Evolutionary conservation across 805 yeast species (phyloP).

Genomic region (Scheffersomyces amazonensis): DNA sequence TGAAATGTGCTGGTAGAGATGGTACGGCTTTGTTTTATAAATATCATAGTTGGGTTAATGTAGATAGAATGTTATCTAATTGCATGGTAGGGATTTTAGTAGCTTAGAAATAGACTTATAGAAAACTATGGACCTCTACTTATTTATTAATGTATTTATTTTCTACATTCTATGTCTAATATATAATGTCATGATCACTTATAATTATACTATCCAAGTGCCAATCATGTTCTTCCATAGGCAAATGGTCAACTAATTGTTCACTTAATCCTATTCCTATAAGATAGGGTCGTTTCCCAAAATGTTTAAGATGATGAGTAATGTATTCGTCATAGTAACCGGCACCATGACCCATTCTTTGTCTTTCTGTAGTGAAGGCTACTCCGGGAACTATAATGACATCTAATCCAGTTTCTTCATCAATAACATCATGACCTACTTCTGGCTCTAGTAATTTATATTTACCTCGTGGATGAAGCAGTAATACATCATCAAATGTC

Average conservation of each 20-base stretch:
- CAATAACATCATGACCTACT: slow-evolving; percentile 24
- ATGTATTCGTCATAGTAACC: slow-evolving; percentile 82
- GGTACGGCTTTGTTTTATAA: slow-evolving; percentile 74
- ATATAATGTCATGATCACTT: slow-evolving; percentile 10
- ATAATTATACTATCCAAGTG: slow-evolving; percentile 53
- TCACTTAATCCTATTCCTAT: slow-evolving; percentile 66
- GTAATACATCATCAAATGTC: slow-evolving; percentile 37
- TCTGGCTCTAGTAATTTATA: slow-evolving; percentile 69
- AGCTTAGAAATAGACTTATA: slow-evolving; percentile 2
- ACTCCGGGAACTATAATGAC: slow-evolving; percentile 82
- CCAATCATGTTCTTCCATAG: slow-evolving; percentile 65
- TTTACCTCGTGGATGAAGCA: slow-evolving; percentile 63
- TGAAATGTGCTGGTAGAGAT: slow-evolving; percentile 81
- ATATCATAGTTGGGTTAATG: slow-evolving; percentile 75
- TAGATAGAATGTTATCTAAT: slow-evolving; percentile 72
- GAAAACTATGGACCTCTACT: neutral
- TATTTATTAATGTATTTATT: too few relatives aligned
- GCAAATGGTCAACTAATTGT: slow-evolving; percentile 55
- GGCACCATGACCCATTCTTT: slow-evolving; percentile 86
- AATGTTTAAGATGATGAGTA: slow-evolving; percentile 14
- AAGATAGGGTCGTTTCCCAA: slow-evolving; percentile 34
- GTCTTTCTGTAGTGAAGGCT: slow-evolving; percentile 55
- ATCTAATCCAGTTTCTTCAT: slow-evolving; percentile 46
- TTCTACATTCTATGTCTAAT: neutral
- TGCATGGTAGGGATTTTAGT: slow-evolving; percentile 68